phyloP scores from a whole-genome alignment of 2,329 filamentous ascomycete species.

The Venturia aucupariae region DNA sequence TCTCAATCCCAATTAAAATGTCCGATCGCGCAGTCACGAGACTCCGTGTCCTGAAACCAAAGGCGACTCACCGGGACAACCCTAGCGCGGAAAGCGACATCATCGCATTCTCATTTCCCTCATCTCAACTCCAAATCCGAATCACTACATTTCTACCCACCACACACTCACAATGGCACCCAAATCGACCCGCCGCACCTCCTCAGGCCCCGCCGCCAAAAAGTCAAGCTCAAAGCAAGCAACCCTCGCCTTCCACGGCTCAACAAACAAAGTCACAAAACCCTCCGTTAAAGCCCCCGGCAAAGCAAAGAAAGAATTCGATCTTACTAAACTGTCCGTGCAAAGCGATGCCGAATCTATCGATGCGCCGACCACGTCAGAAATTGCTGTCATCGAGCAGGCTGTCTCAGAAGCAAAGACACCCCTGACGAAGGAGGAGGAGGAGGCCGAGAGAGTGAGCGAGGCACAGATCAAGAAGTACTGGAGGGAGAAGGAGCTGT shows the following conservation, averaged over 20 bases:
- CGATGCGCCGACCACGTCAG: slow-evolving; percentile 23
- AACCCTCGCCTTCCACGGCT: slow-evolving; percentile 54
- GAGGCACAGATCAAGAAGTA: slow-evolving; percentile 65
- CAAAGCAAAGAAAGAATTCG: slow-evolving; percentile 29
- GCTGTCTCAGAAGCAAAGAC: slow-evolving; percentile 18
- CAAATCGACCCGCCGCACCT: slow-evolving; percentile 30
- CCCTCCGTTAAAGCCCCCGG: slow-evolving; percentile 28
- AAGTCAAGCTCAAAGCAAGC: slow-evolving; percentile 38
- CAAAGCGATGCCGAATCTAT: slow-evolving; percentile 21
- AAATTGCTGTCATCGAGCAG: slow-evolving; percentile 14
- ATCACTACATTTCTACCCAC: neutral
- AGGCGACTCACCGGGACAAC: neutral
- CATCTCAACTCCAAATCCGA: neutral
- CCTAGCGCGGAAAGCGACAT: neutral
- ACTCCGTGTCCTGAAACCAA: neutral
- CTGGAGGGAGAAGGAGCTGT: slow-evolving; percentile 63
- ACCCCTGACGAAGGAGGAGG: slow-evolving; percentile 31
- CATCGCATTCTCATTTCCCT: neutral
- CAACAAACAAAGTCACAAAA: slow-evolving; percentile 50
- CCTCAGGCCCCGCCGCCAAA: slow-evolving; percentile 28
- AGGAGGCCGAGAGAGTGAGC: slow-evolving; percentile 54
- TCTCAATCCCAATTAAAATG: neutral
- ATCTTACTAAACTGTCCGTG: slow-evolving; percentile 25
- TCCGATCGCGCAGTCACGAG: neutral
- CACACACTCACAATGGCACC: neutral